Evolutionary conservation across 2,329 filamentous ascomycete species (phyloP).

Genomic region (Magnaporthiopsis rhizophila): DNA sequence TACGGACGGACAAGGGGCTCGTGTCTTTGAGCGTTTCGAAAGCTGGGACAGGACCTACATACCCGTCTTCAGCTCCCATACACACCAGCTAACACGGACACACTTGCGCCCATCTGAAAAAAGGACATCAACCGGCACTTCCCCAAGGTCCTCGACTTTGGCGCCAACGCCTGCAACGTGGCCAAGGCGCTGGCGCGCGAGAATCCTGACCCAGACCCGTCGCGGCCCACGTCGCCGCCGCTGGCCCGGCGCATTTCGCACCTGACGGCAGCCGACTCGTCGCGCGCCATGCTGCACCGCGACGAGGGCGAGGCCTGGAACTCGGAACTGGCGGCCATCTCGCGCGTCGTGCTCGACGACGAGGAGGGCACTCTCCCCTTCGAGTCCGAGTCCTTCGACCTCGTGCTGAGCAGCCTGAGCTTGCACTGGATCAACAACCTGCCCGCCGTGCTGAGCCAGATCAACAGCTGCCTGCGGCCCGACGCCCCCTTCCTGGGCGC

Average conservation of each 20-base stretch:
- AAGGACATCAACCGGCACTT: constrained; percentile 91
- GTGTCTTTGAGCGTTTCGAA: neutral
- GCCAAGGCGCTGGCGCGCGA: constrained; percentile 69
- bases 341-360: constrained; percentile 64
- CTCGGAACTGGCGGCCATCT: constrained; percentile 58
- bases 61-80: neutral
- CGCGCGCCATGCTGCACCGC: constrained; percentile 67
- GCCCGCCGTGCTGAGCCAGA: constrained; percentile 72
- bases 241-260: constrained; percentile 64
- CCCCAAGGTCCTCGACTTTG: constrained; percentile 78
- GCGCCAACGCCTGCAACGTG: constrained; percentile 93
- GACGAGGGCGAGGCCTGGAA: constrained; percentile 73
- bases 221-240: constrained; percentile 52
- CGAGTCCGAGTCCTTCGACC: constrained; percentile 70
- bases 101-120: neutral
- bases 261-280: constrained; percentile 77
- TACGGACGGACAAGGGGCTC: constrained; percentile 24
- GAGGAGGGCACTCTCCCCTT: constrained; percentile 71
- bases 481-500: constrained; percentile 89
- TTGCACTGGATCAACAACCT: constrained; percentile 98
- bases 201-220: constrained; percentile 54
- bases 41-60: too few relatives aligned
- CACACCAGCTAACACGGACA: constrained; percentile 1
- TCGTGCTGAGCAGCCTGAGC: constrained; percentile 80
- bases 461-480: constrained; percentile 81